A percentile compares a stretch with the other conserved stretches of the same genome.
Conservation (phyloP, 2,329 filamentous ascomycete genomes). For the Botrytis deweyae region DNA sequence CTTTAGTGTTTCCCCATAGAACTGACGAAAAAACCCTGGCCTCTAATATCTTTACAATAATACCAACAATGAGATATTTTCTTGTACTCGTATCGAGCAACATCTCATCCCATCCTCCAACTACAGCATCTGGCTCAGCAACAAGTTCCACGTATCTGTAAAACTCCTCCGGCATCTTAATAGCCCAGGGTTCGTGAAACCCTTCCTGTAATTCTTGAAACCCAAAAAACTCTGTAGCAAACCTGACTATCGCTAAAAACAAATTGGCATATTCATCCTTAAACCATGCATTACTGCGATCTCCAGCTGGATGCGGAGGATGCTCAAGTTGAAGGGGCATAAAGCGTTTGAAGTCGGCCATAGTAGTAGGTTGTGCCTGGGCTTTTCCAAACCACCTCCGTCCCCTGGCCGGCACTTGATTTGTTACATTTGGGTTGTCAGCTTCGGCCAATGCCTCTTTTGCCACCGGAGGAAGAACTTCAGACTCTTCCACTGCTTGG, state of each 20-base stretch:
- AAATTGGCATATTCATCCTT: conserved; percentile 25
- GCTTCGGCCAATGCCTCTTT: neutral
- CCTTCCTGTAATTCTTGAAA: conserved; percentile 23
- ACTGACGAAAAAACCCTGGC: conserved; percentile 32
- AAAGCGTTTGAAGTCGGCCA: conserved; percentile 19
- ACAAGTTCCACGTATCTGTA: conserved; percentile 28
- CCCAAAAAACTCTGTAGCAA: conserved; percentile 26
- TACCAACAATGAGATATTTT: conserved; percentile 32
- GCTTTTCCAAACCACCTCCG: neutral
- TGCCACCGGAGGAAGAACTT: neutral
- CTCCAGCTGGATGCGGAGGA: conserved; percentile 24
- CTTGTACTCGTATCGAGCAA: conserved; percentile 29
- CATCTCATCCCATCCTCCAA: conserved; percentile 33
- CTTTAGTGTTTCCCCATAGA: conserved; percentile 32
- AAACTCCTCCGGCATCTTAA: conserved; percentile 29
- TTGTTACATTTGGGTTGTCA: neutral
- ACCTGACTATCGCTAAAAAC: conserved; percentile 19
- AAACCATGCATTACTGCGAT: conserved; percentile 31
- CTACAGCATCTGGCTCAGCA: conserved; percentile 29
- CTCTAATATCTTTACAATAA: conserved; percentile 31
- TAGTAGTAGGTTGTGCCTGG: neutral
- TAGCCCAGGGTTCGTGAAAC: conserved; percentile 26
- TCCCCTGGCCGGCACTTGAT: neutral
- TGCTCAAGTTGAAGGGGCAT: conserved; percentile 25
- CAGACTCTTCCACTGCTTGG: neutral